phyloP scores from a whole-genome alignment of 495 filamentous ascomycete species.

The Evernia prunastri region DNA sequence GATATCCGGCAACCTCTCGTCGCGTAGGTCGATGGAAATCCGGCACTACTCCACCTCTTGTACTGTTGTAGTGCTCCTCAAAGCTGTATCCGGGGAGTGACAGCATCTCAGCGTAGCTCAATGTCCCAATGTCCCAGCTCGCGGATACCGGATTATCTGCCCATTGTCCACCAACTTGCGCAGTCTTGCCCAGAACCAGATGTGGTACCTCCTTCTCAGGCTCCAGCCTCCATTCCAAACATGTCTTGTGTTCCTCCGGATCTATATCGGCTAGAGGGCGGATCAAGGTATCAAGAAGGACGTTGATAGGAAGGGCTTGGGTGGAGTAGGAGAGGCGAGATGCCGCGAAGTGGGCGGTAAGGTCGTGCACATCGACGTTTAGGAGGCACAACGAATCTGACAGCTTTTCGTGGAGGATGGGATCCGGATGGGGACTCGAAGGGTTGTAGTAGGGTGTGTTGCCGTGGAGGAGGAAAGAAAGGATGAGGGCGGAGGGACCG shows the following conservation, averaged over 20 bases:
- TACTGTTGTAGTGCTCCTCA: constrained; percentile 44
- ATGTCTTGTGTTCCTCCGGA: constrained; percentile 41
- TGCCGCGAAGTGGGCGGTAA: constrained; percentile 57
- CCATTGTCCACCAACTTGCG: constrained; percentile 57
- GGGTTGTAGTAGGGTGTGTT: constrained; percentile 54
- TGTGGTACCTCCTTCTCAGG: constrained; percentile 51
- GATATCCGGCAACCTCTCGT: constrained; percentile 53
- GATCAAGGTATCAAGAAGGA: constrained; percentile 57
- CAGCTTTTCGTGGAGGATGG: constrained; percentile 52
- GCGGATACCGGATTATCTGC: constrained; percentile 49
- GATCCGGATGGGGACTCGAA: constrained; percentile 52
- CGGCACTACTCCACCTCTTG: constrained; percentile 39
- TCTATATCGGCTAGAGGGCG: constrained; percentile 59
- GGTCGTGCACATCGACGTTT: constrained; percentile 38
- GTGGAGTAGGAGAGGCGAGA: constrained; percentile 58
- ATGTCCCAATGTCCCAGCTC: constrained; percentile 51
- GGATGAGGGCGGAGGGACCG: constrained; percentile 60
- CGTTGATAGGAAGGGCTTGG: constrained; percentile 59
- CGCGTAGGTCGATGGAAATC: constrained; percentile 54
- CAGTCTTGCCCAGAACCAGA: constrained; percentile 50
- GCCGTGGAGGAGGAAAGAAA: constrained; percentile 63
- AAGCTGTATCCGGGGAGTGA: constrained; percentile 59
- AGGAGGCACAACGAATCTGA: constrained; percentile 38
- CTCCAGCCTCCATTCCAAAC: constrained; percentile 51
- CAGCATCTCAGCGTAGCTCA: constrained; percentile 63